These are phyloP conservation scores for Geosmithia putterillii DNA, from an alignment of 2,329 filamentous ascomycete species.

Conservation along the genomic window DNA sequence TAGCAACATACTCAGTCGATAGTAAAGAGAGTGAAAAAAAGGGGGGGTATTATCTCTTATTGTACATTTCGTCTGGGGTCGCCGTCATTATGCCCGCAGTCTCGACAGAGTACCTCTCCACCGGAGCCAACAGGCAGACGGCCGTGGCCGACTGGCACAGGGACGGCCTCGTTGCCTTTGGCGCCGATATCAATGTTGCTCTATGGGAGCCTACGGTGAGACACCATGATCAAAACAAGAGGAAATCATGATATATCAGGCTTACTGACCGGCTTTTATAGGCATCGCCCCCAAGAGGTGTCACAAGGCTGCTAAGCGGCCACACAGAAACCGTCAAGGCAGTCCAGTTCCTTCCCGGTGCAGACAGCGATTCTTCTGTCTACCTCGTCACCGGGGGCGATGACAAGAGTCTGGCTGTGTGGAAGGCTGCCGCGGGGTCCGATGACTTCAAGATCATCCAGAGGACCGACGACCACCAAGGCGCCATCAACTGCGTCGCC, in stretches of 20 bases:
- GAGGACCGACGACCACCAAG: slow-evolving; percentile 53
- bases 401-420: slow-evolving; percentile 66
- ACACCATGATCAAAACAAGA: background rate
- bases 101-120: slow-evolving; percentile 47
- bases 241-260: background rate
- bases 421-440: slow-evolving; percentile 31
- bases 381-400: slow-evolving; percentile 70
- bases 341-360: slow-evolving; percentile 58
- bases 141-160: slow-evolving; percentile 81
- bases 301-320: slow-evolving; percentile 56
- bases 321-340: slow-evolving; percentile 75
- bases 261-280: slow-evolving; percentile 7
- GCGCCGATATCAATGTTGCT: slow-evolving; percentile 78
- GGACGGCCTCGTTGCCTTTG: slow-evolving; percentile 69
- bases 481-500: slow-evolving; percentile 60
- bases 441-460: slow-evolving; percentile 29
- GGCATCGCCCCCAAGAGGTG: slow-evolving; percentile 35
- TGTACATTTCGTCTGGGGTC: slow-evolving; percentile 9
- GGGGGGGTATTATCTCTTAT: background rate
- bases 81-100: slow-evolving; percentile 11
- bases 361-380: slow-evolving; percentile 29
- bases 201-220: slow-evolving; percentile 73
- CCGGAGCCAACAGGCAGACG: slow-evolving; percentile 83
- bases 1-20: background rate
- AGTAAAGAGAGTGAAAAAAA: background rate